Evolutionary conservation across 768 basidiomycete species (phyloP).

Genomic region (Kwoniella sp.): DNA sequence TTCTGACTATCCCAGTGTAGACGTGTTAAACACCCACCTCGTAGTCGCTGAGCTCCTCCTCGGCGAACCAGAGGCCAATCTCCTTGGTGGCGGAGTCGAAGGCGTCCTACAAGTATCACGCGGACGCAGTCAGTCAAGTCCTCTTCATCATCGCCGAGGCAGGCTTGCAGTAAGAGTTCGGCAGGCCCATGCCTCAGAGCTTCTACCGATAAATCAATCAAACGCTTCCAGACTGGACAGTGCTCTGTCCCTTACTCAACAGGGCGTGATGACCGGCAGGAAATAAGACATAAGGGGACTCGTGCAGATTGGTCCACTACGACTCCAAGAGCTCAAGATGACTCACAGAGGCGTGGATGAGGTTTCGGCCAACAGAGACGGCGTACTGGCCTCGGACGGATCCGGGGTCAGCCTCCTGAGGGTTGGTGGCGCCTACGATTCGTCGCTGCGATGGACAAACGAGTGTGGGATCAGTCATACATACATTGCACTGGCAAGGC

Average conservation of each 20-base stretch:
- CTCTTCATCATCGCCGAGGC: no score
- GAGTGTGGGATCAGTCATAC: no score
- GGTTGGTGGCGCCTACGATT: slow-evolving; percentile 53
- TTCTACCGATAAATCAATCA: no score
- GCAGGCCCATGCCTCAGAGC: no score
- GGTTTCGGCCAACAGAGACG: slow-evolving; percentile 53
- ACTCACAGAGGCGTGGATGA: slow-evolving; percentile 50
- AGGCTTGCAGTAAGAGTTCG: no score
- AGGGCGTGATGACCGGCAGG: no score
- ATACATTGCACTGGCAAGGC: no score
- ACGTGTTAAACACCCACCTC: slow-evolving; percentile 26
- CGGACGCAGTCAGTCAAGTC: not conserved
- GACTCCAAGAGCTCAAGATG: not conserved
- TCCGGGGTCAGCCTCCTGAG: slow-evolving; percentile 50
- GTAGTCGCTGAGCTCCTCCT: slow-evolving; percentile 46
- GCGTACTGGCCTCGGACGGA: slow-evolving; percentile 50
- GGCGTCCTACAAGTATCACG: slow-evolving; percentile 38
- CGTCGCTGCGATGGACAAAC: slow-evolving; percentile 41
- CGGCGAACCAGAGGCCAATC: slow-evolving; percentile 51
- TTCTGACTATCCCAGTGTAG: no score
- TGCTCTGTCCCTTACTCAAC: no score
- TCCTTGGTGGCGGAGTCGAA: slow-evolving; percentile 53
- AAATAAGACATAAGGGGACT: not conserved
- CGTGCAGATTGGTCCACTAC: not conserved
- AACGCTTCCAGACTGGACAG: no score